Base-by-base conservation (phyloP, 176 grass and related monocot species). In the Rhipidocladum racemiflorum region DNA sequence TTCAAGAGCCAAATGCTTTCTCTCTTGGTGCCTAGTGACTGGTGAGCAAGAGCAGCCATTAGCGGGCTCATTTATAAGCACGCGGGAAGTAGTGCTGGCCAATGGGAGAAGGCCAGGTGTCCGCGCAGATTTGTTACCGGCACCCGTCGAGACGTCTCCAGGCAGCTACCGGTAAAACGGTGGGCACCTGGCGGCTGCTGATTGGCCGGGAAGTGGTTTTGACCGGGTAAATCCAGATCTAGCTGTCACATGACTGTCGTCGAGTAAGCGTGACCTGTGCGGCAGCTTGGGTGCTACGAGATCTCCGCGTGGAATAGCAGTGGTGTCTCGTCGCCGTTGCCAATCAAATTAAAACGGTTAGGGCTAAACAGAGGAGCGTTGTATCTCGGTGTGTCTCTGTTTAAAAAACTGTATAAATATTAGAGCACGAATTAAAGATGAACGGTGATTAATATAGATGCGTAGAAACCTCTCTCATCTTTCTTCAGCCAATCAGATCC, bases 1-100 rank as follows among this genome's bases (percentile, higher is more conserved):
- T 12, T 43, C 70, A 18, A 21, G 56, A 28, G 54, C 38, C 14
- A 9, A 56, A 27, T 35, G 49, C 63, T 73, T 2, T 63, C 28
- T 10, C 50, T 66, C 36, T 38, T 78, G 10, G 76, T 77, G 78
- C n/a, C n/a, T n/a, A n/a, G n/a, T n/a, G n/a, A n/a, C n/a, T n/a
- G n/a, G 80, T 74, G 76, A 72, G 77, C 65, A 32, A 69, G 78
- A 76, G 79, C 71, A 34, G 62, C 75, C 80, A 70, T 81, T 50
- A 57, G 60, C 56, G 18, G 57, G 38, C 62, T 83, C 72, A 34
- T 82, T 94, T 94, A 91, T 91, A 94, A 82, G 80, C 70, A 46
- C 65, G 68, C 14, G 9, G 11, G 48, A 49, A 9, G 57, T 30
- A 42, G 67, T 24, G 4, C 4, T 0, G 11, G 42, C 92, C 83